A percentile compares a stretch with the other conserved stretches of the same genome.
These are phyloP conservation scores for Nidula microcarpa DNA, from an alignment of 768 basidiomycete species.

Conservation along the genomic window DNA sequence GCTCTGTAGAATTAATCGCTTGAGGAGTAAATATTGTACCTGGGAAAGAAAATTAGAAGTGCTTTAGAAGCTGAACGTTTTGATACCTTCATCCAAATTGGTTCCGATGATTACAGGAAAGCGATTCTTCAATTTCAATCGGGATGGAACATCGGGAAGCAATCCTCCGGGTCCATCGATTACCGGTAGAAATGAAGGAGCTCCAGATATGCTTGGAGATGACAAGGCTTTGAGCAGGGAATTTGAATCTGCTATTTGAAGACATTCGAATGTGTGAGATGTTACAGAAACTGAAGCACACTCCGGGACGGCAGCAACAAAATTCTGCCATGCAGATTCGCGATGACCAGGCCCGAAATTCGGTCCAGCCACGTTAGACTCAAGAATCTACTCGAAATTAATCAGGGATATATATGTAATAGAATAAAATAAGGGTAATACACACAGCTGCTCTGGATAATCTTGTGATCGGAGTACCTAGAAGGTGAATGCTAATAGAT, in stretches of 20 bases:
- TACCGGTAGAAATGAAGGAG: constrained; percentile 28
- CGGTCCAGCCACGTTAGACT: constrained; percentile 33
- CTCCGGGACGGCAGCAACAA: constrained; percentile 29
- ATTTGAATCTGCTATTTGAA: constrained; percentile 4
- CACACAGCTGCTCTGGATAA: constrained; percentile 30
- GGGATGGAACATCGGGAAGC: constrained; percentile 34
- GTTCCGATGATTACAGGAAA: constrained; percentile 45
- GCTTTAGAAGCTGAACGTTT: not conserved
- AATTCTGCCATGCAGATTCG: constrained; percentile 31
- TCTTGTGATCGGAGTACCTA: constrained; percentile 26
- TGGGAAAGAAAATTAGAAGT: constrained; percentile 4
- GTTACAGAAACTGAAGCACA: constrained; percentile 21
- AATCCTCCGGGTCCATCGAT: constrained; percentile 39
- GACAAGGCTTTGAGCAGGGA: constrained; percentile 1
- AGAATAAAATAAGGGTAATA: not conserved
- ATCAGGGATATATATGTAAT: not conserved
- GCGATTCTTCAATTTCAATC: constrained; percentile 19
- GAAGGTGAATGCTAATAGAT: constrained; percentile 33
- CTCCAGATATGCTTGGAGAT: not conserved
- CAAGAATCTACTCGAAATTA: constrained; percentile 29
- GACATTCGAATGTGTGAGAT: constrained; percentile 30
- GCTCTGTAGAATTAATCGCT: constrained; percentile 14
- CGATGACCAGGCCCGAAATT: constrained; percentile 24
- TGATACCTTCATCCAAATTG: constrained; percentile 40
- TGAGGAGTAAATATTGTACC: constrained; percentile 31